phyloP scores from a whole-genome alignment of 2,329 filamentous ascomycete genomes.

The Epichloe bromicola region DNA sequence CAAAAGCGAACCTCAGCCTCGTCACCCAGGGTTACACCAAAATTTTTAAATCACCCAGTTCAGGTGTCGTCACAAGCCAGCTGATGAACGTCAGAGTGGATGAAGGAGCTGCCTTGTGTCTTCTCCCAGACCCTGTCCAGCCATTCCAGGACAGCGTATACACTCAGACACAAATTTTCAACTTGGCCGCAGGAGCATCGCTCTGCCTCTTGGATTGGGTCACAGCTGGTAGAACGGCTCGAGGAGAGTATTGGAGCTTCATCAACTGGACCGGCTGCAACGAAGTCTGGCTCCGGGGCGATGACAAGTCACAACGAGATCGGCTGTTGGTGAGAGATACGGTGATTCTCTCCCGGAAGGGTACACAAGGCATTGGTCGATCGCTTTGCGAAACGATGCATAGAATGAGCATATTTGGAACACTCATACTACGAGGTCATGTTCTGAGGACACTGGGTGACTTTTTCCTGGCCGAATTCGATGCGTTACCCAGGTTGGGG shows the following conservation, averaged over 20 bases:
- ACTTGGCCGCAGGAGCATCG: slow-evolving; percentile 40
- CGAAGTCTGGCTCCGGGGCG: slow-evolving; percentile 55
- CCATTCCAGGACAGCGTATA: slow-evolving; percentile 79
- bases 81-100: slow-evolving; percentile 37
- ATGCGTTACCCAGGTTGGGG: slow-evolving; percentile 66
- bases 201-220: slow-evolving; percentile 91
- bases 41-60: slow-evolving; percentile 68
- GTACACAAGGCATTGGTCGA: slow-evolving; percentile 25
- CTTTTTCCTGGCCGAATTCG: slow-evolving; percentile 73
- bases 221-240: slow-evolving; percentile 69
- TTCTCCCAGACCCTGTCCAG: slow-evolving; percentile 84
- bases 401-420: slow-evolving; percentile 65
- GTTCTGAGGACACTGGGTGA: slow-evolving; percentile 51
- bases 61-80: slow-evolving; percentile 44
- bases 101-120: slow-evolving; percentile 41
- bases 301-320: slow-evolving; percentile 21
- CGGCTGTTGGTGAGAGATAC: slow-evolving; percentile 76
- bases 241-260: slow-evolving; percentile 83
- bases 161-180: slow-evolving; percentile 71
- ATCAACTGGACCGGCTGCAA: slow-evolving; percentile 70
- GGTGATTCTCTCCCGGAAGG: slow-evolving; percentile 54
- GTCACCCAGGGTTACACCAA: slow-evolving; percentile 79
- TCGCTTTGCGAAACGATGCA: slow-evolving; percentile 53
- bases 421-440: slow-evolving; percentile 67
- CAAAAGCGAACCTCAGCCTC: slow-evolving; percentile 51